phyloP scores from a whole-genome alignment of 805 yeast species.

The Candida bentonensis region DNA sequence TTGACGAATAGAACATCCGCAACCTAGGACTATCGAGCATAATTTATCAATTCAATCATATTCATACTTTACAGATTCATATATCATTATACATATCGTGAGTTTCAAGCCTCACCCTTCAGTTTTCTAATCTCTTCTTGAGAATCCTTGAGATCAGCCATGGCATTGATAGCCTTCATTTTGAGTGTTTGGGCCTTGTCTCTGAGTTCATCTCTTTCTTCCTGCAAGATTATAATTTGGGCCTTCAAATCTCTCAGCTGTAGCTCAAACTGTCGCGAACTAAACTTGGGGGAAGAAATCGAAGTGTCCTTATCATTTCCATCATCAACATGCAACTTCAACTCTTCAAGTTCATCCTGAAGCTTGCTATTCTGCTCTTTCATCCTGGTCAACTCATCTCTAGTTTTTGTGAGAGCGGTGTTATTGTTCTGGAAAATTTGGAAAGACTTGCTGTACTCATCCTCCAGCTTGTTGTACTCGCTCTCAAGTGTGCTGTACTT shows the following conservation, averaged over 20 bases:
- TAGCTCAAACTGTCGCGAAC: conserved; percentile 46
- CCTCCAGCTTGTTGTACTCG: conserved; percentile 33
- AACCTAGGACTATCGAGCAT: too few species aligned
- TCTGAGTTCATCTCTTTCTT: conserved; percentile 64
- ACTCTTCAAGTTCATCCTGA: conserved; percentile 53
- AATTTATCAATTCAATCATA: too few species aligned
- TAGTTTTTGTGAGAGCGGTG: conserved; percentile 59
- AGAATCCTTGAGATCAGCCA: not conserved
- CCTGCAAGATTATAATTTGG: conserved; percentile 63
- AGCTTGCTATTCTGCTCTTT: conserved; percentile 42
- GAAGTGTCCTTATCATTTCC: conserved; percentile 21
- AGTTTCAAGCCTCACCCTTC: not conserved
- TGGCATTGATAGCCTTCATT: conserved; percentile 16
- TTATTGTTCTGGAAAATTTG: conserved; percentile 62
- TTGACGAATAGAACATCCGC: too few species aligned
- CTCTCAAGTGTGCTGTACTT: conserved; percentile 17
- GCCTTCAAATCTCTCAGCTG: conserved; percentile 75
- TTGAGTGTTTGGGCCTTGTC: conserved; percentile 16
- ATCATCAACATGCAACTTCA: conserved; percentile 31
- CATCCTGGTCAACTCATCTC: conserved; percentile 52
- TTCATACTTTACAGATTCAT: not conserved
- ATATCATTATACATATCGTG: not conserved
- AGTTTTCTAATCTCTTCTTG: not conserved
- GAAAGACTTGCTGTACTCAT: conserved; percentile 56
- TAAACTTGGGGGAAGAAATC: conserved; percentile 15